phyloP scores from a whole-genome alignment of 495 filamentous ascomycete genomes.

The Tricharina praecox region DNA sequence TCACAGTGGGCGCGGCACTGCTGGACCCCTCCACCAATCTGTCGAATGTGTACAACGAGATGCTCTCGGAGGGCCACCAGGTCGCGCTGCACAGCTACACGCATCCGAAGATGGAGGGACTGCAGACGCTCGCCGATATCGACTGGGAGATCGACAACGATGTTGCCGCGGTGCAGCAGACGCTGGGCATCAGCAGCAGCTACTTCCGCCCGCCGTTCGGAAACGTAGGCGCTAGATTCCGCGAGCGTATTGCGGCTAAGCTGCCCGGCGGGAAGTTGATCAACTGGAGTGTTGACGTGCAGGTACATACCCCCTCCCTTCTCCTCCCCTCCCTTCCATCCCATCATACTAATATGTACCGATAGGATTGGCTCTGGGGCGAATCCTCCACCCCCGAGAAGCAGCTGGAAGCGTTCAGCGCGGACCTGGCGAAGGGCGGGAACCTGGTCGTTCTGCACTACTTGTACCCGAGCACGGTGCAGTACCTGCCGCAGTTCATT shows the following conservation, averaged over 20 bases:
- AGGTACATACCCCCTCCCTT: too few relatives aligned
- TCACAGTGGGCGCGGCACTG: constrained; percentile 47
- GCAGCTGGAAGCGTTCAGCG: constrained; percentile 55
- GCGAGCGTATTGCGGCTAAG: too few relatives aligned
- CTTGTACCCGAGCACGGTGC: constrained; percentile 45
- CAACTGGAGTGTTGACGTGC: too few relatives aligned
- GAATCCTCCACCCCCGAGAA: constrained; percentile 45
- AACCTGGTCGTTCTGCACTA: constrained; percentile 12
- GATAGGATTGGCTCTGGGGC: too few relatives aligned
- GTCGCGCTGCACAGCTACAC: constrained; percentile 58
- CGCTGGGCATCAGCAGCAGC: too few relatives aligned
- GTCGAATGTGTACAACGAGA: constrained; percentile 42
- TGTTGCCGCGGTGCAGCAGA: too few relatives aligned
- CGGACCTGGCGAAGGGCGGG: constrained; percentile 42
- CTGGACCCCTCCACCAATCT: constrained; percentile 42
- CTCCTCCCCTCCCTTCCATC: too few relatives aligned
- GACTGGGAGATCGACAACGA: too few relatives aligned
- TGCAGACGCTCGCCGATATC: constrained; percentile 35
- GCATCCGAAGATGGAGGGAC: constrained; percentile 59
- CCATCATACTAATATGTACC: too few relatives aligned
- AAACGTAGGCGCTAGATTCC: too few relatives aligned
- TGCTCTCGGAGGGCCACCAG: constrained; percentile 55
- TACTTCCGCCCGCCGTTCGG: too few relatives aligned
- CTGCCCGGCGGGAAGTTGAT: too few relatives aligned
- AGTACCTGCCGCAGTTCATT: constrained; percentile 51